phyloP scores from a whole-genome alignment of 2,329 filamentous ascomycete species.

The Chalara sp. region DNA sequence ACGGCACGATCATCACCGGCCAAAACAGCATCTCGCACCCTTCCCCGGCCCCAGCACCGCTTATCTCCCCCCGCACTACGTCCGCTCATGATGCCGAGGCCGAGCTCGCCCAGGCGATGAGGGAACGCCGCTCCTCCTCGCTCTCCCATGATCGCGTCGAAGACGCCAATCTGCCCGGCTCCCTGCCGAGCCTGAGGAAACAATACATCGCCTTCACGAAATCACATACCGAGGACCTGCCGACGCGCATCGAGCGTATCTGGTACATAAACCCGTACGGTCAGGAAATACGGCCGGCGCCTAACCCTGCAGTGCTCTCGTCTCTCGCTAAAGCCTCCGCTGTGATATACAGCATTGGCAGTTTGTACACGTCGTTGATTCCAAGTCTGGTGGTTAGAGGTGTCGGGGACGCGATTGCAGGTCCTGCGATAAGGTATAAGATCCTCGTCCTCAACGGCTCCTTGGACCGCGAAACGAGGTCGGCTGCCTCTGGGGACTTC shows the following conservation, averaged over 20 bases:
- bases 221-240: constrained; percentile 63
- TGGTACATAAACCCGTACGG: constrained; percentile 99
- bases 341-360: constrained; percentile 90
- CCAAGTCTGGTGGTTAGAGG: constrained; percentile 75
- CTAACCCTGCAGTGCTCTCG: constrained; percentile 53
- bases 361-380: constrained; percentile 81
- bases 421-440: constrained; percentile 43
- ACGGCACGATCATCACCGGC: constrained; percentile 75
- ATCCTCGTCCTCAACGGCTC: constrained; percentile 72
- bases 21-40: constrained; percentile 93
- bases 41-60: constrained; percentile 18
- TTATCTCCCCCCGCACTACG: neutral
- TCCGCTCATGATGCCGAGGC: constrained; percentile 3
- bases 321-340: constrained; percentile 23
- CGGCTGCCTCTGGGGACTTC: constrained; percentile 50
- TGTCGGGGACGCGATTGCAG: constrained; percentile 59
- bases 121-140: constrained; percentile 26
- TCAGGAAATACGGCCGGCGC: constrained; percentile 82
- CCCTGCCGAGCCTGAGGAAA: constrained; percentile 69
- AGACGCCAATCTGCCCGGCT: constrained; percentile 76
- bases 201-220: constrained; percentile 83
- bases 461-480: constrained; percentile 81
- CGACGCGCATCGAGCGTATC: constrained; percentile 69
- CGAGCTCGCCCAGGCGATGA: constrained; percentile 11
- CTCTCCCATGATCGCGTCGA: constrained; percentile 61